Evolutionary conservation across 257 asterid genomes (phyloP), one percentile per base, ranked within the genome.

Genomic region (Ophiorrhiza pumila): DNA sequence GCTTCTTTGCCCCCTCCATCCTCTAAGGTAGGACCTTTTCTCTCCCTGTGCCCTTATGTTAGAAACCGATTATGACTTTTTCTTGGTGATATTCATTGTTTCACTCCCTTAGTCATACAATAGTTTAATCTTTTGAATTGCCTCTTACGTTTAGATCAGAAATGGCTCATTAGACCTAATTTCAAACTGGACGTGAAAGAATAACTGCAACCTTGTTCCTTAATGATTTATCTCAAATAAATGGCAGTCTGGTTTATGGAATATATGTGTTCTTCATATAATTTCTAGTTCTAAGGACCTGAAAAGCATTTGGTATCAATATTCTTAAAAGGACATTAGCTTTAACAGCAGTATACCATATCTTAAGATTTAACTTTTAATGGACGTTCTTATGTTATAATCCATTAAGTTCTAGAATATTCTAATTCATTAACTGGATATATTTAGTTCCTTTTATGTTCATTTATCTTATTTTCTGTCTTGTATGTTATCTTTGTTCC

Each of bases 1-100:
- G 83, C 79, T 43, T 91, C 93, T 71, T 71, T 91, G 72, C 96
- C 95, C 55, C 85, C 77, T 79, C 91, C 93, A 25, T 79, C 83
- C 61, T 80, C 97, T 46, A 84, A 91, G 97, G 96, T 88, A 59
- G 61, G 37, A 29, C 45, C 23, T 58, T 66, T 82, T 22, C 53
- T 1, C 68, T 56, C 25, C 31, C 35, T 47, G 4, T 78, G 43
- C 74, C 56, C 52, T 29, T 66, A 39, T 59, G 1, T 3, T 20
- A 43, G 35, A 42, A n/a, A 23, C 41, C 7, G 56, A 17, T 52
- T 41, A 13, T 3, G 37, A 17, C 57, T 14, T 18, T 71, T 41
- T 17, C 56, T 27, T 42, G 10, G 15, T 55, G n/a, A 8, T 35
- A 11, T 70, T n/a, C 27, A 37, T 55, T 4, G 25, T 55, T 31